Evolutionary conservation across 2,329 filamentous ascomycete genomes (phyloP).

Genomic region (Trichoderma atrobrunneum): DNA sequence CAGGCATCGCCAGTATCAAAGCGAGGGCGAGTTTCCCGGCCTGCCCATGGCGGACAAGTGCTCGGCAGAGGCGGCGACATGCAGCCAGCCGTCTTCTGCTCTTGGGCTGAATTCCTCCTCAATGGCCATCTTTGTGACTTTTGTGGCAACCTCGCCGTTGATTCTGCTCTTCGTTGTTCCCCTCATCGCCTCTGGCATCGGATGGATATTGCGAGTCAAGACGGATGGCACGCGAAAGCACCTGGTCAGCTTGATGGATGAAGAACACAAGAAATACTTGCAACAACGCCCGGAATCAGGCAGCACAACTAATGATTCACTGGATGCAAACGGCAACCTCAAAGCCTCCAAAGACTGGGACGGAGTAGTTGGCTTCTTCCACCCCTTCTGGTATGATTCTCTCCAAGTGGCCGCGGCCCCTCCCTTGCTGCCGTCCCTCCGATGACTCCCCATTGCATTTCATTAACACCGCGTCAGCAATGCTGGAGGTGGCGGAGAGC

Average conservation of each 20-base stretch:
- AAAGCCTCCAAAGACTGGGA: constrained; percentile 61
- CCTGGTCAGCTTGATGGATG: constrained; percentile 52
- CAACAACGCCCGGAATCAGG: constrained; percentile 36
- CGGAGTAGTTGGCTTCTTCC: constrained; percentile 92
- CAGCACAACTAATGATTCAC: constrained; percentile 56
- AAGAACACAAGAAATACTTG: constrained; percentile 41
- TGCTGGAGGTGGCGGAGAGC: constrained; percentile 90
- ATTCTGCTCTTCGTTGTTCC: constrained; percentile 29
- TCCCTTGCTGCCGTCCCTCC: neutral
- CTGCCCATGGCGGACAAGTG: constrained; percentile 14
- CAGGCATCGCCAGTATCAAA: neutral
- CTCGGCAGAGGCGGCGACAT: constrained; percentile 12
- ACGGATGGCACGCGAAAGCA: constrained; percentile 60
- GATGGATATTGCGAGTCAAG: constrained; percentile 61
- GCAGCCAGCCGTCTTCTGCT: constrained; percentile 1
- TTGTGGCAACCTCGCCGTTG: constrained; percentile 24
- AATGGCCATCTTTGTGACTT: constrained; percentile 27
- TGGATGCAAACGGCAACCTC: constrained; percentile 47
- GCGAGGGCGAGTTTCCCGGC: constrained; percentile 14
- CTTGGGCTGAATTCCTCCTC: constrained; percentile 29
- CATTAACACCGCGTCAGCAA: constrained; percentile 56
- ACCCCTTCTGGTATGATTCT: constrained; percentile 80
- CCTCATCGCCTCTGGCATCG: constrained; percentile 46
- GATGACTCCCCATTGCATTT: neutral
- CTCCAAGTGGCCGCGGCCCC: neutral